Percentiles rank a stretch among this genome's conserved stretches.
These are phyloP conservation scores for Fusarium torulosum DNA, from an alignment of 2,329 filamentous ascomycete genomes.

Conservation along the genomic window DNA sequence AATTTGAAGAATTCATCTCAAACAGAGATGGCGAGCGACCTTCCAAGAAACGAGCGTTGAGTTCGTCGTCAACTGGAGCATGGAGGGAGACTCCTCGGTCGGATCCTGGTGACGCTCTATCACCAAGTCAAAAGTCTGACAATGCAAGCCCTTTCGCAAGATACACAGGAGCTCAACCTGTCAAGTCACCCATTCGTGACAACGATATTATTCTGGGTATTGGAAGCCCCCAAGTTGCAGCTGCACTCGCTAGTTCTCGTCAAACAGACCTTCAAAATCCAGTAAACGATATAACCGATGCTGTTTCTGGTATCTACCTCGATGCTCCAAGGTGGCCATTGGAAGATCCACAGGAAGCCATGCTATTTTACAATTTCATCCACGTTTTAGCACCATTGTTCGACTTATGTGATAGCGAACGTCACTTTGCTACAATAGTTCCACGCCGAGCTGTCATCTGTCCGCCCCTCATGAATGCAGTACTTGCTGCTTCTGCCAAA, in stretches of 20 bases:
- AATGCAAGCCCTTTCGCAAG: slow-evolving; percentile 17
- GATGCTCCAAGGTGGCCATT: slow-evolving; percentile 42
- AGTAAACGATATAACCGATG: slow-evolving; percentile 31
- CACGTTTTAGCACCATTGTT: slow-evolving; percentile 47
- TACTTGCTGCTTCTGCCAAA: slow-evolving; percentile 49
- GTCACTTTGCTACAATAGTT: slow-evolving; percentile 49
- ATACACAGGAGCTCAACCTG: slow-evolving; percentile 13
- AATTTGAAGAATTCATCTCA: not conserved
- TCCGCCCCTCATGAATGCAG: slow-evolving; percentile 48
- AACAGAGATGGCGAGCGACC: slow-evolving; percentile 24
- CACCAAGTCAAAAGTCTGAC: slow-evolving; percentile 32
- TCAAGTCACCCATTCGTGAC: slow-evolving; percentile 19
- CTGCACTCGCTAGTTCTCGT: slow-evolving; percentile 25
- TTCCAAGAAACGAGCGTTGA: slow-evolving; percentile 42
- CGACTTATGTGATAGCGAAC: slow-evolving; percentile 48
- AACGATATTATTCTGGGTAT: slow-evolving; percentile 18
- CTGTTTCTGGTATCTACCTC: slow-evolving; percentile 43
- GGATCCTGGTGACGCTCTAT: slow-evolving; percentile 22
- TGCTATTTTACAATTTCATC: slow-evolving; percentile 48
- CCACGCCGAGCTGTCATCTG: slow-evolving; percentile 47
- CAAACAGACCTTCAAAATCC: slow-evolving; percentile 18
- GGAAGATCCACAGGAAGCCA: slow-evolving; percentile 46
- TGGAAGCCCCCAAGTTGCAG: slow-evolving; percentile 12
- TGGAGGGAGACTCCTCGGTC: slow-evolving; percentile 33
- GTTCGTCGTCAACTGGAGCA: slow-evolving; percentile 31